Evolutionary conservation across 2,329 filamentous ascomycete genomes (phyloP).

Genomic region (Fusarium cicatricum): DNA sequence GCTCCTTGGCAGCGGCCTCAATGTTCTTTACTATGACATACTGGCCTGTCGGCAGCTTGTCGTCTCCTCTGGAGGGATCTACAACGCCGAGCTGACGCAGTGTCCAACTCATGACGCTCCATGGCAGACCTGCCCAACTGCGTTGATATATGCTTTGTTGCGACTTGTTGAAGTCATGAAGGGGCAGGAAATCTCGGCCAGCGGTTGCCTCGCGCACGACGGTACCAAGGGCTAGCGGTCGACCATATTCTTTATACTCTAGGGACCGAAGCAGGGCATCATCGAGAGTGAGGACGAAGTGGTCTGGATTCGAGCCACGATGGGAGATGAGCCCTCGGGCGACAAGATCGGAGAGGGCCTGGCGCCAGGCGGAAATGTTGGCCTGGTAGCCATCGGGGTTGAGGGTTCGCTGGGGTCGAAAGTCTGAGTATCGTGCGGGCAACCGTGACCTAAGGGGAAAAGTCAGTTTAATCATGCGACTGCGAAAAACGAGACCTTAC

Average conservation of each 20-base stretch:
- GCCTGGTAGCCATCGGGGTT: slow-evolving; percentile 88
- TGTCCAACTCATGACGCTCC: slow-evolving; percentile 78
- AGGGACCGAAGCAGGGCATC: slow-evolving; percentile 75
- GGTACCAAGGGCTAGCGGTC: slow-evolving; percentile 79
- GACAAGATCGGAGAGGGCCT: slow-evolving; percentile 74
- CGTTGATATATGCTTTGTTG: slow-evolving; percentile 76
- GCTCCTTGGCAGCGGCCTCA: slow-evolving; percentile 64
- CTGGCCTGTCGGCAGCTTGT: slow-evolving; percentile 66
- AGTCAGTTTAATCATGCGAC: not conserved
- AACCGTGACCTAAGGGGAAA: slow-evolving; percentile 70
- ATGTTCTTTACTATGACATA: slow-evolving; percentile 73
- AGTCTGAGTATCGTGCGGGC: slow-evolving; percentile 89
- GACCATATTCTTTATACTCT: slow-evolving; percentile 79
- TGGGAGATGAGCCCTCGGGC: slow-evolving; percentile 64
- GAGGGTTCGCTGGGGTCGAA: slow-evolving; percentile 73
- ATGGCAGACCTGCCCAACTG: slow-evolving; percentile 74
- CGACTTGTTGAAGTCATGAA: slow-evolving; percentile 71
- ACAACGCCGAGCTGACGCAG: slow-evolving; percentile 73
- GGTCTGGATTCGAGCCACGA: slow-evolving; percentile 52
- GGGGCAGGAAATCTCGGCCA: slow-evolving; percentile 72
- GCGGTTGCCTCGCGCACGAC: slow-evolving; percentile 79
- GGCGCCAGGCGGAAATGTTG: slow-evolving; percentile 82
- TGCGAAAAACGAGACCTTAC: slow-evolving; percentile 44
- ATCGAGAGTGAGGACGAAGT: slow-evolving; percentile 62
- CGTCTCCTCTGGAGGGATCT: slow-evolving; percentile 56